Conservation (phyloP, 345 rosid genomes). For the Eutrema yunnanense region DNA sequence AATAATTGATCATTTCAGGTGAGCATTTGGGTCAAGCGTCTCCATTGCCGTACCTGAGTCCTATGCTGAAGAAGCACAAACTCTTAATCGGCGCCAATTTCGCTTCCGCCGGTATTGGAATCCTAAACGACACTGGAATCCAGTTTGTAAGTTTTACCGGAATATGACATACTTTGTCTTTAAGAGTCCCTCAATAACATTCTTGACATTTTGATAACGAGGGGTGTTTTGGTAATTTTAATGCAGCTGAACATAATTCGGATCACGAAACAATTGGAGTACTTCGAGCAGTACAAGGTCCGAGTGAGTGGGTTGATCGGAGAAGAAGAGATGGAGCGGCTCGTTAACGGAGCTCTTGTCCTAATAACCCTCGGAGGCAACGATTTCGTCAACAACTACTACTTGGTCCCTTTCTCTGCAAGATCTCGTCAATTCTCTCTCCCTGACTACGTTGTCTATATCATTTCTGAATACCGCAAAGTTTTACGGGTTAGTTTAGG, state of each 20-base stretch:
- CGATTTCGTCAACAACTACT: conserved; percentile 88
- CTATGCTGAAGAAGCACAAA: conserved; percentile 48
- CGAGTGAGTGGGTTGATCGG: conserved; percentile 55
- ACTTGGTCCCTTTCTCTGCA: conserved; percentile 74
- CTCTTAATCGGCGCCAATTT: conserved; percentile 85
- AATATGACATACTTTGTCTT: not conserved
- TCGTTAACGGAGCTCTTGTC: conserved; percentile 53
- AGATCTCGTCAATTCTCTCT: conserved; percentile 73
- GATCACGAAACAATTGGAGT: conserved; percentile 52
- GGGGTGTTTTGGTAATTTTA: not conserved
- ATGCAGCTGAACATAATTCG: conserved; percentile 66
- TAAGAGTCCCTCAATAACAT: not conserved
- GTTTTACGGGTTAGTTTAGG: conserved; percentile 37
- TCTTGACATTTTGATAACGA: not conserved
- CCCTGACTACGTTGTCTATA: conserved; percentile 57
- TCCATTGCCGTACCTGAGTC: conserved; percentile 75
- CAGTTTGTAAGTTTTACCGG: conserved; percentile 59
- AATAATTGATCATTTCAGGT: conserved; percentile 37
- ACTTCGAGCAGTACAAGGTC: conserved; percentile 63
- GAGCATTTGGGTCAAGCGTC: conserved; percentile 56
- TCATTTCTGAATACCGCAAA: conserved; percentile 79
- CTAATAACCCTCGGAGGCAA: conserved; percentile 81
- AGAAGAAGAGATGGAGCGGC: conserved; percentile 33
- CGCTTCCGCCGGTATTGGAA: conserved; percentile 94
- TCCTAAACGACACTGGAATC: conserved; percentile 84